Percentiles rank a stretch among this genome's conserved stretches.
phyloP scores from a whole-genome alignment of 2,329 filamentous ascomycete species.

The Esteya vermicola region DNA sequence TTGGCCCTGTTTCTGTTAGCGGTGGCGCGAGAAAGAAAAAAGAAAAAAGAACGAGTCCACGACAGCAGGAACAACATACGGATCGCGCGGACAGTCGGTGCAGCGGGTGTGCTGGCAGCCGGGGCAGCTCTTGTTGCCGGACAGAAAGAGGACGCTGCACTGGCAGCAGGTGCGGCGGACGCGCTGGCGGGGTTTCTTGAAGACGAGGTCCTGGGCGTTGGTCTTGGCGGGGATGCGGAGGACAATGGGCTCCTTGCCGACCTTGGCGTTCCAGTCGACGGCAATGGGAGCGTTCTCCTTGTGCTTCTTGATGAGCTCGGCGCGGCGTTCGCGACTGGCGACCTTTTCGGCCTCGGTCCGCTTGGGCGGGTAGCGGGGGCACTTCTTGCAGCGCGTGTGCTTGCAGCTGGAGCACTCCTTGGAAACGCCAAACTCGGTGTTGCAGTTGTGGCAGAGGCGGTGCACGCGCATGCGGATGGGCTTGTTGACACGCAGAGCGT shows the following conservation, averaged over 20 bases:
- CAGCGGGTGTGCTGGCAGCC: conserved; percentile 62
- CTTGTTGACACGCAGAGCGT: conserved; percentile 54
- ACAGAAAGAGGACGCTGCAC: conserved; percentile 49
- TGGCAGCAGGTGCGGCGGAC: conserved; percentile 64
- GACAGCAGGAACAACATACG: conserved; percentile 36
- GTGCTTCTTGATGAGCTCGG: conserved; percentile 36
- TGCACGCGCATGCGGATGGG: conserved; percentile 66
- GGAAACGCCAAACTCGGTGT: conserved; percentile 55
- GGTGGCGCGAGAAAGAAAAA: no score
- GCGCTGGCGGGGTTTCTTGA: conserved; percentile 57
- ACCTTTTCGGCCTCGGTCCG: conserved; percentile 41
- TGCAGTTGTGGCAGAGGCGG: conserved; percentile 69
- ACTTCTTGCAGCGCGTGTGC: conserved; percentile 69
- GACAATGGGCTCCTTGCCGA: conserved; percentile 24
- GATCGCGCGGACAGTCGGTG: conserved; percentile 66
- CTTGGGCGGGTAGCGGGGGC: conserved; percentile 58
- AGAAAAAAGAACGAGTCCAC: background rate
- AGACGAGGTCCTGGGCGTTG: conserved; percentile 56
- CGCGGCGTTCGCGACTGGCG: conserved; percentile 35
- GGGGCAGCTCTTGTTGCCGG: conserved; percentile 47
- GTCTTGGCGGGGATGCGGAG: conserved; percentile 51
- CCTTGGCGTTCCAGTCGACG: conserved; percentile 30
- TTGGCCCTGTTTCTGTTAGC: conserved; percentile 34
- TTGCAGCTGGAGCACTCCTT: conserved; percentile 65
- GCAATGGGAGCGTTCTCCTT: conserved; percentile 41